These are phyloP conservation scores for Lecanicillium sp. DNA, from an alignment of 2,329 filamentous ascomycete genomes.

Conservation along the genomic window DNA sequence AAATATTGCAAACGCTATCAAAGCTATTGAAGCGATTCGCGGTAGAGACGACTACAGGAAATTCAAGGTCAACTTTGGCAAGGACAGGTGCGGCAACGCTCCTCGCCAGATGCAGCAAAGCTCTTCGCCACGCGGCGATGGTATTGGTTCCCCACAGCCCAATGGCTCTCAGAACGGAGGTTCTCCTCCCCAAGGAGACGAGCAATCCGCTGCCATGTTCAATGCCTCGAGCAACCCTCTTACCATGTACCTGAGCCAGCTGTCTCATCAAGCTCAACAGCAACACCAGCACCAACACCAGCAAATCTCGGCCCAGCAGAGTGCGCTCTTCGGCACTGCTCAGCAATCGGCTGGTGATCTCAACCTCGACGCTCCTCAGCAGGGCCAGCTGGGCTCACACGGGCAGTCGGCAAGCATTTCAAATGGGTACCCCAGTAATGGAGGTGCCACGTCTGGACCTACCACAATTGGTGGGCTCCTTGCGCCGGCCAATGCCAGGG, in stretches of 20 bases:
- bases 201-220: conserved; percentile 64
- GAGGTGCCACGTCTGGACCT: conserved; percentile 41
- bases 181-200: conserved; percentile 47
- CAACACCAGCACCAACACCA: conserved; percentile 71
- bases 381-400: conserved; percentile 54
- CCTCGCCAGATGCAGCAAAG: conserved; percentile 72
- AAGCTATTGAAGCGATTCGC: conserved; percentile 93
- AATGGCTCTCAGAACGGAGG: conserved; percentile 54
- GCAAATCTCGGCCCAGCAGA: conserved; percentile 66
- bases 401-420: conserved; percentile 60
- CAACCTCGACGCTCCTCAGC: conserved; percentile 50
- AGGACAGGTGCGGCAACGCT: conserved; percentile 94
- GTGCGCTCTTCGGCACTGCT: conserved; percentile 70
- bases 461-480: conserved; percentile 71
- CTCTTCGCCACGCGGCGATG: conserved; percentile 60
- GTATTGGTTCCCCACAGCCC: conserved; percentile 46
- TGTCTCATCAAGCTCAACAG: conserved; percentile 63
- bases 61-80: conserved; percentile 99
- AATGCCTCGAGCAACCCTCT: conserved; percentile 81
- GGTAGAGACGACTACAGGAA: conserved; percentile 94
- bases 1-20: conserved; percentile 99
- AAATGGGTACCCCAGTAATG: conserved; percentile 52
- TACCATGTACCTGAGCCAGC: conserved; percentile 86
- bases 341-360: conserved; percentile 51
- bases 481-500: conserved; percentile 57